Evolutionary conservation across 768 basidiomycete species (phyloP).

Genomic region (Galerina marginata): DNA sequence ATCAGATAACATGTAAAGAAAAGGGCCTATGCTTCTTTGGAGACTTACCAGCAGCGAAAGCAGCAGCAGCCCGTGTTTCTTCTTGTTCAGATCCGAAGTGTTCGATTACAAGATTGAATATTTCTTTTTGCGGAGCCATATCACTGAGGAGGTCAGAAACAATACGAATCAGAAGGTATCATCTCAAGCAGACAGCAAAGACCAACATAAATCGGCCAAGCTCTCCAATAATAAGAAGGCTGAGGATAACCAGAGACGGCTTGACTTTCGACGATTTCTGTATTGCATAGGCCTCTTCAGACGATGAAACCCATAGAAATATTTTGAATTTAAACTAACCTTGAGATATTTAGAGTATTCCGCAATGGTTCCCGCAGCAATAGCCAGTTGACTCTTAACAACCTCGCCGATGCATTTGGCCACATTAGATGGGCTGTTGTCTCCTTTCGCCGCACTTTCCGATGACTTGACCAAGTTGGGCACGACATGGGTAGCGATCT

Average conservation of each 20-base stretch:
- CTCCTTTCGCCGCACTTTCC: slow-evolving; percentile 66
- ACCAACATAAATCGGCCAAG: slow-evolving; percentile 86
- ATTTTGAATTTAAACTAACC: slow-evolving; percentile 42
- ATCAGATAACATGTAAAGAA: neutral
- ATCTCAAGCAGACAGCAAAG: neutral
- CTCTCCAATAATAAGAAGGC: slow-evolving; percentile 90
- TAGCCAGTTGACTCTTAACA: slow-evolving; percentile 68
- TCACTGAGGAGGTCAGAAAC: slow-evolving; percentile 59
- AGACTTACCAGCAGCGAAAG: slow-evolving; percentile 85
- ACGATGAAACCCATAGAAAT: neutral
- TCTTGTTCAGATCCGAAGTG: slow-evolving; percentile 82
- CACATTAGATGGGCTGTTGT: slow-evolving; percentile 69
- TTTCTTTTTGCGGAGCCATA: slow-evolving; percentile 79
- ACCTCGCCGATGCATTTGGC: slow-evolving; percentile 87
- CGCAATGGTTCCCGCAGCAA: slow-evolving; percentile 84
- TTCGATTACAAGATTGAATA: slow-evolving; percentile 76
- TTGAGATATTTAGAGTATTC: slow-evolving; percentile 85
- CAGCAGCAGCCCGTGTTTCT: slow-evolving; percentile 87
- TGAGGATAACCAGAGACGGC: slow-evolving; percentile 74
- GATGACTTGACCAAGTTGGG: slow-evolving; percentile 71
- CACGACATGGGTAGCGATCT: slow-evolving; percentile 83
- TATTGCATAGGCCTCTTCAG: neutral
- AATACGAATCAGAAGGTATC: neutral
- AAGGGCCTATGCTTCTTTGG: neutral
- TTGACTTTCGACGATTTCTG: slow-evolving; percentile 66